phyloP scores from a whole-genome alignment of 192 early-diverging fungal species.

The Radiomyces spectabilis region DNA sequence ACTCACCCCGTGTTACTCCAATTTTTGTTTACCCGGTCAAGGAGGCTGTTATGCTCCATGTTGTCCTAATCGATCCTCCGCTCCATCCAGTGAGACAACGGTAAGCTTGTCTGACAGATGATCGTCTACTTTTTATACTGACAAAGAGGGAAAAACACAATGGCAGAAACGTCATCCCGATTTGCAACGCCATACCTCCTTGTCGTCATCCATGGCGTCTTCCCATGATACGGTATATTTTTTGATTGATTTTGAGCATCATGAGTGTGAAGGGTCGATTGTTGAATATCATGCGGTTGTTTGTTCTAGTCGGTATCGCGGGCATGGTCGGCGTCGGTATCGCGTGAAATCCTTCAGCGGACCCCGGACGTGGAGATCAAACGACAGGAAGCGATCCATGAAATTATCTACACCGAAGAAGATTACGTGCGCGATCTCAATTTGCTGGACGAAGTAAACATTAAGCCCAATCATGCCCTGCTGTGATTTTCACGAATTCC shows the following conservation, averaged over 20 bases:
- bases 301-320: slow-evolving; percentile 19
- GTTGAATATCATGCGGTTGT: too few species aligned
- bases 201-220: slow-evolving; percentile 13
- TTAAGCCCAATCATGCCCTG: slow-evolving; percentile 25
- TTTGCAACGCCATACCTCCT: slow-evolving; percentile 1
- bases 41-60: slow-evolving; percentile 22
- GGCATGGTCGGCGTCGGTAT: slow-evolving; percentile 71
- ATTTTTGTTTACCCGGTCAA: slow-evolving; percentile 9
- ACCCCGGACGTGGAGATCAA: slow-evolving; percentile 65
- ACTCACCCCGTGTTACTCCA: slow-evolving; percentile 77
- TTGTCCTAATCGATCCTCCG: slow-evolving; percentile 16
- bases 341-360: slow-evolving; percentile 58
- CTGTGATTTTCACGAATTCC: slow-evolving; percentile 12
- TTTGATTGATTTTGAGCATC: too few species aligned
- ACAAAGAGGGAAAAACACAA: not conserved
- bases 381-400: slow-evolving; percentile 92
- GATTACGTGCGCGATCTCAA: slow-evolving; percentile 90
- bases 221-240: slow-evolving; percentile 12
- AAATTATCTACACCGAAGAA: slow-evolving; percentile 85
- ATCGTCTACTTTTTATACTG: not conserved
- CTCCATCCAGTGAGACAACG: too few species aligned
- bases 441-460: slow-evolving; percentile 67
- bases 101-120: not conserved
- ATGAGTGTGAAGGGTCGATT: not conserved
- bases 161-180: not conserved